Conservation (phyloP, 257 asterid species). For the Solanum okadae region DNA sequence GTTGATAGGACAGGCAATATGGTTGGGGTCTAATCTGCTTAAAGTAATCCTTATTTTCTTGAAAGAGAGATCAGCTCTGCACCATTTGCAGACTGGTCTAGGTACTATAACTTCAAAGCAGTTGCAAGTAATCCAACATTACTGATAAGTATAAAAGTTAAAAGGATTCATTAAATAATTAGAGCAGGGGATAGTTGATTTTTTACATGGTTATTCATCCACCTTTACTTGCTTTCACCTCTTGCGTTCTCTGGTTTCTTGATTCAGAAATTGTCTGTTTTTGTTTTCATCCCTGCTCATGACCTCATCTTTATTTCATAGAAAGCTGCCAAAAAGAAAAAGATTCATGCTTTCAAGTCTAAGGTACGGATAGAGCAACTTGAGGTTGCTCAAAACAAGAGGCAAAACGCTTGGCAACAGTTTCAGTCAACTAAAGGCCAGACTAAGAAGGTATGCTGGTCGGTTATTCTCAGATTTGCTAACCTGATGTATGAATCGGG, state of each 20-base stretch:
- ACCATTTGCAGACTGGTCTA: background rate
- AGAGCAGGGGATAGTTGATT: background rate
- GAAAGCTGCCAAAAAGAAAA: constrained; percentile 89
- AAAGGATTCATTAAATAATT: background rate
- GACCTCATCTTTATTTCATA: constrained; percentile 11
- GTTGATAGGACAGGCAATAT: background rate
- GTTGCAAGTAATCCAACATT: background rate
- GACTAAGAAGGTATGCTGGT: constrained; percentile 65
- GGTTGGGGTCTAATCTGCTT: background rate
- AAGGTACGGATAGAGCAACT: constrained; percentile 90
- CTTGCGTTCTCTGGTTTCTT: background rate
- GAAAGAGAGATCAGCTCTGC: background rate
- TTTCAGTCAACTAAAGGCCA: constrained; percentile 90
- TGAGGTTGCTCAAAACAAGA: constrained; percentile 87
- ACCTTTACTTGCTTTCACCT: background rate
- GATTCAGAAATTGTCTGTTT: background rate
- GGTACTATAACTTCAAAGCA: background rate
- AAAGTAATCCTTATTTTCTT: background rate
- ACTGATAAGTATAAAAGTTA: background rate
- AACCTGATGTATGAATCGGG: background rate
- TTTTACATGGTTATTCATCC: background rate
- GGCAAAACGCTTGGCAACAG: constrained; percentile 98
- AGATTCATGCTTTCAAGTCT: constrained; percentile 88
- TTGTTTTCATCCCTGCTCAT: background rate
- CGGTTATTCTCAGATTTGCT: background rate